Conservation (phyloP, 169 alveolate genomes). For the Plasmodium billcollinsi region DNA sequence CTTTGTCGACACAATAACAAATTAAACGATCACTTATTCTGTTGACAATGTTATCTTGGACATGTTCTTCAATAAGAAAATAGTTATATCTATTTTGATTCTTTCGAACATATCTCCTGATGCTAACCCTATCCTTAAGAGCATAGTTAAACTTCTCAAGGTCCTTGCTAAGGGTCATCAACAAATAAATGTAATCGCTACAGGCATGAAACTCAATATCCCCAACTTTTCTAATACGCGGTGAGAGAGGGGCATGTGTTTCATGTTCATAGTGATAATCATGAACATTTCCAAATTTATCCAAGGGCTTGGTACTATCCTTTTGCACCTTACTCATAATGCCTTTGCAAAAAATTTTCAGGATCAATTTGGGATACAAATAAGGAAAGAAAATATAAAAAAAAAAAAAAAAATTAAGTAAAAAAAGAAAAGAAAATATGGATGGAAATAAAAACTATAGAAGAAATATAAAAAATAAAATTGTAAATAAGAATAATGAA, state of each 20-base stretch:
- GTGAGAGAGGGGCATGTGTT: not conserved
- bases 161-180: not conserved
- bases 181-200: not conserved
- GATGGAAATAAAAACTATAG: not conserved
- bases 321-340: too few relatives aligned
- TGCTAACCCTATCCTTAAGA: not conserved
- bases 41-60: not conserved
- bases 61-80: not conserved
- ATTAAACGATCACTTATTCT: not conserved
- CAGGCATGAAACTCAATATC: constrained; percentile 2
- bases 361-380: not conserved
- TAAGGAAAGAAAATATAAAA: not conserved
- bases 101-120: not conserved
- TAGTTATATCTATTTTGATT: not conserved
- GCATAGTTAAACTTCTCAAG: not conserved
- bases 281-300: not conserved
- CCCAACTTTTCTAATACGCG: not conserved
- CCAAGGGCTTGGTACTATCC: too few relatives aligned
- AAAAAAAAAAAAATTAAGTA: not conserved
- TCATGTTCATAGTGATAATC: not conserved
- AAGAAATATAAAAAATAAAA: not conserved
- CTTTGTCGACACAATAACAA: not conserved
- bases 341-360: not conserved
- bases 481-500: not conserved
- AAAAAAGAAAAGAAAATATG: not conserved